Conservation (phyloP, 2,329 filamentous ascomycete species). For the Kalmusia sp. region DNA sequence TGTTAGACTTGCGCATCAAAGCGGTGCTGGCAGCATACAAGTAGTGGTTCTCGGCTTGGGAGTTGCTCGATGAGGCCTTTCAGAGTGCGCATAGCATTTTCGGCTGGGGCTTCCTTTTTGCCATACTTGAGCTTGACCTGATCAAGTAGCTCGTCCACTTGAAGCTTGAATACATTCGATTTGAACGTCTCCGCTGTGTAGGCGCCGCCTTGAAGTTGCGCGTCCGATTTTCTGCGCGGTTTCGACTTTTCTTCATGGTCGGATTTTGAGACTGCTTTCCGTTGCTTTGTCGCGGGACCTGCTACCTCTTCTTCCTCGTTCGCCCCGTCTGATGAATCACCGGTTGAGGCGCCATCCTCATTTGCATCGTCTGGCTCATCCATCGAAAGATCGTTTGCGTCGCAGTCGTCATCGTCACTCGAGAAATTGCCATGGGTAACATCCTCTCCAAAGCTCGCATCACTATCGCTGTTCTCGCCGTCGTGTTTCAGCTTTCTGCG, state of each 20-base stretch:
- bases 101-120: conserved; percentile 60
- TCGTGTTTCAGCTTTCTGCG: conserved; percentile 56
- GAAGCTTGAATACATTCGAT: conserved; percentile 71
- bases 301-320: conserved; percentile 7
- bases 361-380: conserved; percentile 17
- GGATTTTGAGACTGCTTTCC: not conserved
- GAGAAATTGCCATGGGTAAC: conserved; percentile 17
- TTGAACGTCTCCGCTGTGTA: conserved; percentile 66
- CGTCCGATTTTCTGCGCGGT: conserved; percentile 29
- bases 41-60: conserved; percentile 56
- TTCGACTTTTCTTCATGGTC: conserved; percentile 16
- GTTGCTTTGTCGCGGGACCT: conserved; percentile 12
- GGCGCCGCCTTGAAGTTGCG: conserved; percentile 43
- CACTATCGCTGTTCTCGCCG: conserved; percentile 35
- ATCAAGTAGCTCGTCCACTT: conserved; percentile 68
- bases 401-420: conserved; percentile 19
- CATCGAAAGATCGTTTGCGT: conserved; percentile 23
- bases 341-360: conserved; percentile 17
- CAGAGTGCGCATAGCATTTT: conserved; percentile 59
- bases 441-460: conserved; percentile 33
- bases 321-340: conserved; percentile 21
- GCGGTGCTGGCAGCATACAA: conserved; percentile 37
- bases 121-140: conserved; percentile 66
- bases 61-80: conserved; percentile 66
- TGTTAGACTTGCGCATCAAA: conserved; percentile 15